Percentiles rank a stretch among this genome's conserved stretches.
phyloP scores from a whole-genome alignment of 2,329 filamentous ascomycete genomes.

The Ophiostoma sp. region DNA sequence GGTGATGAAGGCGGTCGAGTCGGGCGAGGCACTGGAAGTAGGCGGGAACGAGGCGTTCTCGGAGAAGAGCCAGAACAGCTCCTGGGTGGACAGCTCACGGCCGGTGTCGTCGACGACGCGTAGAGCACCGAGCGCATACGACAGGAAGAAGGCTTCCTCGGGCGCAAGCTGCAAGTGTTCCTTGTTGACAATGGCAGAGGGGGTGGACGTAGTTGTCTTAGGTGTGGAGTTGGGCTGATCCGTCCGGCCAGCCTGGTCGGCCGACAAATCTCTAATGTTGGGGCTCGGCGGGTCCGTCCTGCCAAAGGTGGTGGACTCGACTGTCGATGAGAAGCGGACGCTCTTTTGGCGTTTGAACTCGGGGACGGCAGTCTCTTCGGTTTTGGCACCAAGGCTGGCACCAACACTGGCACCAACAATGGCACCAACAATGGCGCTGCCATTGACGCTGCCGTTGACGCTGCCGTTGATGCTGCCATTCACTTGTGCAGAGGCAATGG shows the following conservation, averaged over 20 bases:
- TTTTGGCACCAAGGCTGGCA: background rate
- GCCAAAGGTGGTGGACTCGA: slow-evolving; percentile 59
- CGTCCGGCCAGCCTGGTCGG: too few species aligned
- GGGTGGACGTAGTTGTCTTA: background rate
- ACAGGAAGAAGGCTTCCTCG: slow-evolving; percentile 88
- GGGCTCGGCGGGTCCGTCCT: slow-evolving; percentile 49
- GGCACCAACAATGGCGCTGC: background rate
- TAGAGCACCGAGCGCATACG: slow-evolving; percentile 72
- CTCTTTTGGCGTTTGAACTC: slow-evolving; percentile 48
- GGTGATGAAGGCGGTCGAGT: slow-evolving; percentile 60
- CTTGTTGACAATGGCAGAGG: background rate
- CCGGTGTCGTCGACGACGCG: slow-evolving; percentile 51
- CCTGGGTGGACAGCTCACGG: slow-evolving; percentile 44
- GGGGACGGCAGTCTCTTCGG: background rate
- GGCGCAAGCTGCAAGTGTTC: slow-evolving; percentile 90
- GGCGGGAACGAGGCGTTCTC: slow-evolving; percentile 65
- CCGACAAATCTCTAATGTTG: slow-evolving; percentile 22
- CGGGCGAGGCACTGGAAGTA: slow-evolving; percentile 29
- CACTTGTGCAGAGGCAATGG: background rate
- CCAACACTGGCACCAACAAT: background rate
- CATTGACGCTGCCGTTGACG: background rate
- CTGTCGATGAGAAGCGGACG: slow-evolving; percentile 64
- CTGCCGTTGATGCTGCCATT: background rate
- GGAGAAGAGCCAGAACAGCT: slow-evolving; percentile 63
- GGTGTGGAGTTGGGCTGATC: background rate